Evolutionary conservation across 179 eudicot species (phyloP).

Genomic region (Heliamphora ciliata): DNA sequence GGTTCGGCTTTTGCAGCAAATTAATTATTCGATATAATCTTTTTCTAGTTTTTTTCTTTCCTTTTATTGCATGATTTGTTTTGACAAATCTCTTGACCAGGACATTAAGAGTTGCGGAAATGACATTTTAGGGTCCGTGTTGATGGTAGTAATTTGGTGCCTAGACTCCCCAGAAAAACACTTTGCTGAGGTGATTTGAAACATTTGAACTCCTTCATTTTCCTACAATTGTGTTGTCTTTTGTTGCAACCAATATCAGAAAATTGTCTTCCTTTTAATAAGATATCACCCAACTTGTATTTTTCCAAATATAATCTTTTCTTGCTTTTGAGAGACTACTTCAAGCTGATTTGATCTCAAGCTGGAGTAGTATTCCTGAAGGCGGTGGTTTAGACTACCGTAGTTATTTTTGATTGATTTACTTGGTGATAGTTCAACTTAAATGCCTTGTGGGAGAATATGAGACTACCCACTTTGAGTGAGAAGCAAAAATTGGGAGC

Average conservation of each 20-base stretch:
- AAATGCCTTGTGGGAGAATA: not conserved
- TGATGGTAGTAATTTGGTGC: conserved; percentile 51
- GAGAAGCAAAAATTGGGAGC: not conserved
- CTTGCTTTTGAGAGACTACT: not conserved
- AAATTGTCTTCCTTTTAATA: not conserved
- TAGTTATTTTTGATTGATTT: too few species aligned
- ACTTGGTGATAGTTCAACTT: not conserved
- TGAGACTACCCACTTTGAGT: not conserved
- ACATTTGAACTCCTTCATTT: not conserved
- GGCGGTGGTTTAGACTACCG: too few species aligned
- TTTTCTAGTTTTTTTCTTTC: not conserved
- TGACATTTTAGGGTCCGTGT: conserved; percentile 36
- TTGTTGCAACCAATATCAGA: not conserved
- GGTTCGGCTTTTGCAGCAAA: conserved; percentile 26
- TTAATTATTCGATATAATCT: not conserved
- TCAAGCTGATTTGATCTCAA: too few species aligned
- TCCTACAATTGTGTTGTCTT: not conserved
- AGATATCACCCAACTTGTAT: not conserved
- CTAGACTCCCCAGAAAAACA: conserved; percentile 70
- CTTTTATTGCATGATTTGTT: not conserved
- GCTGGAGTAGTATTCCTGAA: too few species aligned
- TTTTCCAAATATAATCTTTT: not conserved
- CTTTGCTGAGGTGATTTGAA: conserved; percentile 58
- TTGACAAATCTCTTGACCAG: conserved; percentile 28
- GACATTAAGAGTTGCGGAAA: conserved; percentile 49